Conservation (phyloP, 2,329 filamentous ascomycete species). For the Penicillium sp. region DNA sequence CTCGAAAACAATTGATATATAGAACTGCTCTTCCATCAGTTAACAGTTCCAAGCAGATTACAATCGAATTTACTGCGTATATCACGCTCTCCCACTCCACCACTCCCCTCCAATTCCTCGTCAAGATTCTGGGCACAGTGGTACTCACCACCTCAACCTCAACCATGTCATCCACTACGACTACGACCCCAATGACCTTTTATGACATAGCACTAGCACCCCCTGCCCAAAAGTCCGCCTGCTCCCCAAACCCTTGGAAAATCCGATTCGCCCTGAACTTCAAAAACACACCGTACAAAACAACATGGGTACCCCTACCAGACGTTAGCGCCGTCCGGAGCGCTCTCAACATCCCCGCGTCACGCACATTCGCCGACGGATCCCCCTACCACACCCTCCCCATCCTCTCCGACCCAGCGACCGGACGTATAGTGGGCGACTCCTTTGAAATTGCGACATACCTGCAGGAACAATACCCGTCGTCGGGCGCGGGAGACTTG, state of each 20-base stretch:
- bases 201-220: constrained; percentile 42
- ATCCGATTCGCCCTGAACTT: constrained; percentile 44
- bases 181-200: constrained; percentile 21
- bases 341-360: constrained; percentile 41
- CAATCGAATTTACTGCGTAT: fast-evolving
- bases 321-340: constrained; percentile 46
- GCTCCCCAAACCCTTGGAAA: constrained; percentile 47
- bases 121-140: background rate
- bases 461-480: constrained; percentile 47
- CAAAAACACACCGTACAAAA: constrained; percentile 43
- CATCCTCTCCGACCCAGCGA: constrained; percentile 44
- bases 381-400: constrained; percentile 40
- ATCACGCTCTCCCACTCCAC: no score
- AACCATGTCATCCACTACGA: background rate
- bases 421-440: constrained; percentile 46
- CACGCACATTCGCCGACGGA: constrained; percentile 52
- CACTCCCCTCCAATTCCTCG: background rate
- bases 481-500: constrained; percentile 37
- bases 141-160: background rate
- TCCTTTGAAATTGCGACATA: constrained; percentile 58
- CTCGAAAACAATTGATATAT: background rate
- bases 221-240: constrained; percentile 24
- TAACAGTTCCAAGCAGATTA: background rate
- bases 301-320: constrained; percentile 47
- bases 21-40: background rate